These are phyloP conservation scores for Mucor saturninus DNA, from an alignment of 371 early-diverging fungal species.

Conservation along the genomic window DNA sequence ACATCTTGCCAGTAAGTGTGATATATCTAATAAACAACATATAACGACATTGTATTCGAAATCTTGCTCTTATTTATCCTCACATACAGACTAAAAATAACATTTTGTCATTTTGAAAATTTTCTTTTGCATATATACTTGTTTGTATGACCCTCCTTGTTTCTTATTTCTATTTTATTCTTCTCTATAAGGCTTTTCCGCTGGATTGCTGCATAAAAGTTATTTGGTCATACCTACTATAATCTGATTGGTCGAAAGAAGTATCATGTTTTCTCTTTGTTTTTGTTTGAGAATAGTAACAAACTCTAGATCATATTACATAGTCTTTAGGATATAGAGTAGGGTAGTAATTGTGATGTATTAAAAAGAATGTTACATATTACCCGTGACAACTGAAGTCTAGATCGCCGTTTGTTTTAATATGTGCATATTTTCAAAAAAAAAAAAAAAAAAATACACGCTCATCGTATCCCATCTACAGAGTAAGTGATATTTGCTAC, in stretches of 20 bases:
- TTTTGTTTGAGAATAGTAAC: conserved; percentile 4
- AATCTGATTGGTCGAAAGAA: neutral
- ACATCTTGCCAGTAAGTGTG: too few relatives aligned
- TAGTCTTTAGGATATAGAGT: neutral
- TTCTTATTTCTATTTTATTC: neutral
- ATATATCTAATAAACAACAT: too few relatives aligned
- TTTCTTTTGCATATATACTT: neutral
- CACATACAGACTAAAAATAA: too few relatives aligned
- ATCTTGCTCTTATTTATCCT: too few relatives aligned
- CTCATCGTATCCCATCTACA: neutral
- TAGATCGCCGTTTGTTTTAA: neutral
- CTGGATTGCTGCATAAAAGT: neutral
- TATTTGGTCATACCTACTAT: neutral
- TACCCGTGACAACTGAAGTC: neutral
- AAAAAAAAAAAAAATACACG: neutral
- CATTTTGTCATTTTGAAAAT: neutral
- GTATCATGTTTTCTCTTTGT: neutral
- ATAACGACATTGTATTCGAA: too few relatives aligned
- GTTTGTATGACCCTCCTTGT: neutral
- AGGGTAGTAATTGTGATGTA: neutral
- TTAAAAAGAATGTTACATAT: neutral
- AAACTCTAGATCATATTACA: conserved; percentile 5
- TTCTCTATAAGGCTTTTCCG: conserved; percentile 4
- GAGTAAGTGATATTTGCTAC: neutral
- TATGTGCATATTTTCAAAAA: neutral